Percentiles rank a stretch among this genome's conserved stretches.
These are phyloP conservation scores for Thermothielavioides terrestris DNA, from an alignment of 495 filamentous ascomycete species.

Conservation along the genomic window DNA sequence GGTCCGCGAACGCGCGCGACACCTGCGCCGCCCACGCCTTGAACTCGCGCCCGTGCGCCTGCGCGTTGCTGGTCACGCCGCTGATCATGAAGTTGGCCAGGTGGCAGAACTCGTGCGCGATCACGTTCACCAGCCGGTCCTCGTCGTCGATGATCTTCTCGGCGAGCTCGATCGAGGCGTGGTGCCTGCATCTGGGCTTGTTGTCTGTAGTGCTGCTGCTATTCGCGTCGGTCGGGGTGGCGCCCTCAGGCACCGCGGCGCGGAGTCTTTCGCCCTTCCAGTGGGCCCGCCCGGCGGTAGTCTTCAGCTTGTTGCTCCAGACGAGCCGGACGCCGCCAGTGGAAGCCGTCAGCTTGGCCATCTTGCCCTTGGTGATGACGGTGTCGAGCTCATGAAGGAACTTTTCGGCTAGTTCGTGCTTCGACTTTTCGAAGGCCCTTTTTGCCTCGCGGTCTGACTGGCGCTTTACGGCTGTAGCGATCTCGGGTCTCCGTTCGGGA, in stretches of 20 bases:
- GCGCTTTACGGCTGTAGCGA: constrained; percentile 15
- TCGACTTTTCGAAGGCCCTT: constrained; percentile 55
- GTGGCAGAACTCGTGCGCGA: constrained; percentile 96
- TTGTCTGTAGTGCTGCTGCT: constrained; percentile 5
- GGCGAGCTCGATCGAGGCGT: constrained; percentile 78
- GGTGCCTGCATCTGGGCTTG: constrained; percentile 47
- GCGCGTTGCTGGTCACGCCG: constrained; percentile 54
- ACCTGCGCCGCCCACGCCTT: constrained; percentile 54
- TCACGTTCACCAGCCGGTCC: constrained; percentile 69
- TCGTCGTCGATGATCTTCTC: constrained; percentile 75
- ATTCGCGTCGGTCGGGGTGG: neutral
- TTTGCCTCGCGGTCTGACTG: constrained; percentile 12
- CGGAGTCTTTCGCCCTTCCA: constrained; percentile 59
- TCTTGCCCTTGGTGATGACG: constrained; percentile 51
- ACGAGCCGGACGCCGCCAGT: constrained; percentile 71
- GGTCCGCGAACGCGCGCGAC: constrained; percentile 29
- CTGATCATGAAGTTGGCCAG: constrained; percentile 79
- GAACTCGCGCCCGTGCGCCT: constrained; percentile 82
- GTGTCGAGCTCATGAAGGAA: constrained; percentile 72
- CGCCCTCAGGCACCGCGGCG: constrained; percentile 2
- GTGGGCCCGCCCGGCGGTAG: constrained; percentile 78
- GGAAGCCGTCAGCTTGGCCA: constrained; percentile 48
- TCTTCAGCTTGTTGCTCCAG: constrained; percentile 80
- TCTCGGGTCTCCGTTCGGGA: constrained; percentile 40
- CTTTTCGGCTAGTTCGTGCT: constrained; percentile 53